Conservation (phyloP, 768 basidiomycete genomes). For the Leccinum disarticulatum region DNA sequence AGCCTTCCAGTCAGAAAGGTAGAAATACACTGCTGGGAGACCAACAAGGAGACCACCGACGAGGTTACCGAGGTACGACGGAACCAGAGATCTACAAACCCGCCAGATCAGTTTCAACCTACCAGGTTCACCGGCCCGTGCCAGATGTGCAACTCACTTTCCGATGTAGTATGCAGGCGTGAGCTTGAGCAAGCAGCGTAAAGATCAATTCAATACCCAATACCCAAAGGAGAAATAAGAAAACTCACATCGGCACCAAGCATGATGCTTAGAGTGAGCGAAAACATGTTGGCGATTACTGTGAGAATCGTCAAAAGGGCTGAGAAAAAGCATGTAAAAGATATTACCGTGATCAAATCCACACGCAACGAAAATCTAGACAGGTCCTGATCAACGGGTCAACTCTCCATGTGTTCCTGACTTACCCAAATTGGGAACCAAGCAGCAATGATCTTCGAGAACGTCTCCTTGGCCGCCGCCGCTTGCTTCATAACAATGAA, state of each 20-base stretch:
- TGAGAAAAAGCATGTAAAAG: neutral
- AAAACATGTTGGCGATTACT: slow-evolving; percentile 81
- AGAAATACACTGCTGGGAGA: slow-evolving; percentile 63
- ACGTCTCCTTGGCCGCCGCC: slow-evolving; percentile 60
- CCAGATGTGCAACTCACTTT: slow-evolving; percentile 46
- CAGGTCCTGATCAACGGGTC: neutral
- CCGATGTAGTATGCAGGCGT: slow-evolving; percentile 55
- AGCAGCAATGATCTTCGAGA: slow-evolving; percentile 66
- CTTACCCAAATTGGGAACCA: slow-evolving; percentile 78
- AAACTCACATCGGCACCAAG: slow-evolving; percentile 60
- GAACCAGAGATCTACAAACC: slow-evolving; percentile 55
- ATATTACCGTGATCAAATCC: slow-evolving; percentile 66
- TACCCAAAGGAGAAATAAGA: neutral
- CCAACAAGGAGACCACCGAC: slow-evolving; percentile 65
- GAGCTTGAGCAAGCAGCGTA: slow-evolving; percentile 14
- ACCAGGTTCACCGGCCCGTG: neutral
- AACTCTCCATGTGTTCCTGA: neutral
- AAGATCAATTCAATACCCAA: slow-evolving; percentile 3
- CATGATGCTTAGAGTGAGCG: slow-evolving; percentile 67
- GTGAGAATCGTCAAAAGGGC: neutral
- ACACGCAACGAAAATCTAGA: slow-evolving; percentile 67
- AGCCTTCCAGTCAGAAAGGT: slow-evolving; percentile 50
- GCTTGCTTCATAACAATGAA: slow-evolving; percentile 52
- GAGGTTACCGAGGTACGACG: slow-evolving; percentile 64
- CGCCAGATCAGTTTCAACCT: neutral